These are phyloP conservation scores for Heritiera littoralis DNA, from an alignment of 345 rosid genomes.

Conservation along the genomic window DNA sequence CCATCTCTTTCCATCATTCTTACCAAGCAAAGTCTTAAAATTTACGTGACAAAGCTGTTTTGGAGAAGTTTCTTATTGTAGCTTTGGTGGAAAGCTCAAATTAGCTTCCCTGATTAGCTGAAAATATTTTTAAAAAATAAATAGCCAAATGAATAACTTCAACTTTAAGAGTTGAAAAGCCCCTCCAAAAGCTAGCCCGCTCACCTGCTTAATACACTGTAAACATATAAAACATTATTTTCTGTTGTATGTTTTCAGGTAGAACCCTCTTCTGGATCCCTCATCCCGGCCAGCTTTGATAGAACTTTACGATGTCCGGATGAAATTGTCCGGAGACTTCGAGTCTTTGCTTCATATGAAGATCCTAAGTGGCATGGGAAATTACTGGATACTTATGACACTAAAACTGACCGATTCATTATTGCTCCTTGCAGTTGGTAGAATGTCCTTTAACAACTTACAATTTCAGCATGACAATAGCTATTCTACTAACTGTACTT, in stretches of 20 bases:
- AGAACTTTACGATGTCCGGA: slow-evolving; percentile 76
- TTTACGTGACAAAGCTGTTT: no score
- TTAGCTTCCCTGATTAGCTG: no score
- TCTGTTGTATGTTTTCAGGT: slow-evolving; percentile 47
- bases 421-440: slow-evolving; percentile 85
- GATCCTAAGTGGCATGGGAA: slow-evolving; percentile 67
- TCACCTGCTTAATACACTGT: neutral
- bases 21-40: no score
- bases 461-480: neutral
- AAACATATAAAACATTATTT: neutral
- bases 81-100: no score
- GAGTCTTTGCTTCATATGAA: slow-evolving; percentile 58
- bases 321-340: slow-evolving; percentile 74
- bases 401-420: slow-evolving; percentile 61
- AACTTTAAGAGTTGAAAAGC: no score
- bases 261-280: slow-evolving; percentile 60
- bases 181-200: no score
- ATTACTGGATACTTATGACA: slow-evolving; percentile 80
- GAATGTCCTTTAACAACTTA: slow-evolving; percentile 6
- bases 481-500: neutral
- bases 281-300: slow-evolving; percentile 69
- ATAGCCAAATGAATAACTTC: no score
- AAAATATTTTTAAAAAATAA: no score
- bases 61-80: no score
- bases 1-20: no score